phyloP scores from a whole-genome alignment of 1,284 basidiomycete genomes.

The Puccinia novopanici region DNA sequence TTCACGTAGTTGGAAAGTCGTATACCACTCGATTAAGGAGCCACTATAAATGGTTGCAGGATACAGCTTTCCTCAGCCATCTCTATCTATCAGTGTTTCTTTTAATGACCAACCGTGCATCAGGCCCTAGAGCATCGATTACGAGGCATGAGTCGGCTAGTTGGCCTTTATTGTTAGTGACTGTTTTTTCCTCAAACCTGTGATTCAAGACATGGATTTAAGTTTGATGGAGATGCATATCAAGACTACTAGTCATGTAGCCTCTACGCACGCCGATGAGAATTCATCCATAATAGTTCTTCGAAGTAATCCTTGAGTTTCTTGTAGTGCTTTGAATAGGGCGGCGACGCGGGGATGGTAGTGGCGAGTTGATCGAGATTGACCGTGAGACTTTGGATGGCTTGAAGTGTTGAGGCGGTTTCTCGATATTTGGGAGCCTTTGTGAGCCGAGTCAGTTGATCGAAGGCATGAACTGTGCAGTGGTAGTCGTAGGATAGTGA shows the following conservation, averaged over 20 bases:
- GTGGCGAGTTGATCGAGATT: constrained; percentile 72
- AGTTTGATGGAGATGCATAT: constrained; percentile 4
- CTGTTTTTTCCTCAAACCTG: constrained; percentile 51
- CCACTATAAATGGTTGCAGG: not conserved
- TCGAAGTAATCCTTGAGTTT: constrained; percentile 74
- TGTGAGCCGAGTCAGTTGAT: constrained; percentile 75
- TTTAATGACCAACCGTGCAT: constrained; percentile 66
- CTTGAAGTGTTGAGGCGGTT: constrained; percentile 68
- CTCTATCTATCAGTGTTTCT: not conserved
- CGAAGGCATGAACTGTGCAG: constrained; percentile 72
- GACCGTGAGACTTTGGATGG: constrained; percentile 78
- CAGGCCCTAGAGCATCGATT: constrained; percentile 79
- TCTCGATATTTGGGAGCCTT: constrained; percentile 74
- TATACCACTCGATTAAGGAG: constrained; percentile 84
- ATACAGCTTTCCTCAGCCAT: not conserved
- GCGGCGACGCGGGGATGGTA: constrained; percentile 73
- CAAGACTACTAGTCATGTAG: not conserved
- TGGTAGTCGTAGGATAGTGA: too few species aligned
- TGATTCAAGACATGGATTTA: not conserved
- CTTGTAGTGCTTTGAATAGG: constrained; percentile 75
- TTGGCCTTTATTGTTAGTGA: constrained; percentile 49
- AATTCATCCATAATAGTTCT: constrained; percentile 81
- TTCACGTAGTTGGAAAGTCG: constrained; percentile 86
- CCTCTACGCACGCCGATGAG: constrained; percentile 74
- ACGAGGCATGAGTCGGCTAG: constrained; percentile 74